phyloP scores from a whole-genome alignment of 2,329 filamentous ascomycete genomes.

The Penicillium brevicompactum region DNA sequence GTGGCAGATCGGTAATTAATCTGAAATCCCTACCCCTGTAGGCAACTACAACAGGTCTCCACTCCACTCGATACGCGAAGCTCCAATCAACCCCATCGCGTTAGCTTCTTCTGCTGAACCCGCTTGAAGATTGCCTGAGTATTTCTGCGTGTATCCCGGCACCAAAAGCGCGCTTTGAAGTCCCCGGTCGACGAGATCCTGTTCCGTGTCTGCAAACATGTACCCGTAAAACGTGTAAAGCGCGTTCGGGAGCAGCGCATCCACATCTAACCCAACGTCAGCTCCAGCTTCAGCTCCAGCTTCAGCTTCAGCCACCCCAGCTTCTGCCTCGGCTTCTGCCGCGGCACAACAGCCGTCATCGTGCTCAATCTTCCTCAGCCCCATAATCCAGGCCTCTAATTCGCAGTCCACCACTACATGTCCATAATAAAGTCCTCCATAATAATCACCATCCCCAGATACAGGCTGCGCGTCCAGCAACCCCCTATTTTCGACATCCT shows the following conservation, averaged over 20 bases:
- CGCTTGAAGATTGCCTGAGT: constrained; percentile 2
- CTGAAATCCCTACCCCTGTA: neutral
- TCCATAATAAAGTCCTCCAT: neutral
- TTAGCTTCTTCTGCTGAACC: neutral
- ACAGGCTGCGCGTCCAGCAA: neutral
- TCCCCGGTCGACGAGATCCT: neutral
- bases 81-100: constrained; percentile 1
- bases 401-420: neutral
- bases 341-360: neutral
- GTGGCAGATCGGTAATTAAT: neutral
- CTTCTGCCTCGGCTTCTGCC: neutral
- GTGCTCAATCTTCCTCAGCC: constrained; percentile 2
- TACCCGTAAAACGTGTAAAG: constrained; percentile 4
- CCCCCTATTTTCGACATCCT: neutral
- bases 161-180: neutral
- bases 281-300: neutral
- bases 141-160: constrained; percentile 5
- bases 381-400: constrained; percentile 2
- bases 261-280: neutral
- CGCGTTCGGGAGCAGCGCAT: neutral
- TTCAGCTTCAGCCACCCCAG: neutral
- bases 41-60: neutral
- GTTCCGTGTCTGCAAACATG: constrained; percentile 1
- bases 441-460: constrained; percentile 1
- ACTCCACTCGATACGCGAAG: neutral